Evolutionary conservation across 192 early-diverging fungal species (phyloP).

Genomic region (Linderina pennispora): DNA sequence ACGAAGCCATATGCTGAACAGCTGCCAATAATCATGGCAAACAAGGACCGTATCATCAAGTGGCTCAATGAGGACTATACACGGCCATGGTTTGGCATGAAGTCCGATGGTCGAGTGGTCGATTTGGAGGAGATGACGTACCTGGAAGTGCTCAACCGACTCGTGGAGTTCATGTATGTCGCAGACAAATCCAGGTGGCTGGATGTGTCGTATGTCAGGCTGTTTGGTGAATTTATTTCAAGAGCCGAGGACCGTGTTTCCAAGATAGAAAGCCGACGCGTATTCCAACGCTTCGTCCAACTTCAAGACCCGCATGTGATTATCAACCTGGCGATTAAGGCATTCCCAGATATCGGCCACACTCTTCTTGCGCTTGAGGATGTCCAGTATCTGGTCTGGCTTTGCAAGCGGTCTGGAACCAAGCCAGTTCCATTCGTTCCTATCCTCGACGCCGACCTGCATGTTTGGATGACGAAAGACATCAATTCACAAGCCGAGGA

Average conservation of each 20-base stretch:
- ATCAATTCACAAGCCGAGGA: neutral
- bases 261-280: no score
- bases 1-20: slow-evolving; percentile 79
- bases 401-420: slow-evolving; percentile 57
- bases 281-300: no score
- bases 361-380: slow-evolving; percentile 25
- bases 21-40: slow-evolving; percentile 60
- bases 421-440: slow-evolving; percentile 91
- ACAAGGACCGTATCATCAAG: slow-evolving; percentile 85
- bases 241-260: no score
- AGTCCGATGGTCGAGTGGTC: slow-evolving; percentile 64
- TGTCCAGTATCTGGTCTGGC: slow-evolving; percentile 16
- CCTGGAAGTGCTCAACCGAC: slow-evolving; percentile 68
- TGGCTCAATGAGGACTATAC: slow-evolving; percentile 86
- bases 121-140: slow-evolving; percentile 95
- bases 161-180: slow-evolving; percentile 78
- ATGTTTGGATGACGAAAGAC: neutral
- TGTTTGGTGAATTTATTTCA: slow-evolving; percentile 75
- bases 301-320: neutral
- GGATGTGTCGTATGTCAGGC: slow-evolving; percentile 59
- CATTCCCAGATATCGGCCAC: slow-evolving; percentile 18
- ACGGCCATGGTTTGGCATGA: slow-evolving; percentile 91
- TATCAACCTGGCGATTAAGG: slow-evolving; percentile 8
- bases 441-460: slow-evolving; percentile 1
- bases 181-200: slow-evolving; percentile 73